Evolutionary conservation across 2,329 filamentous ascomycete species (phyloP), one percentile per base, ranked within the genome.

Genomic region (Pseudogymnoascus sp.): DNA sequence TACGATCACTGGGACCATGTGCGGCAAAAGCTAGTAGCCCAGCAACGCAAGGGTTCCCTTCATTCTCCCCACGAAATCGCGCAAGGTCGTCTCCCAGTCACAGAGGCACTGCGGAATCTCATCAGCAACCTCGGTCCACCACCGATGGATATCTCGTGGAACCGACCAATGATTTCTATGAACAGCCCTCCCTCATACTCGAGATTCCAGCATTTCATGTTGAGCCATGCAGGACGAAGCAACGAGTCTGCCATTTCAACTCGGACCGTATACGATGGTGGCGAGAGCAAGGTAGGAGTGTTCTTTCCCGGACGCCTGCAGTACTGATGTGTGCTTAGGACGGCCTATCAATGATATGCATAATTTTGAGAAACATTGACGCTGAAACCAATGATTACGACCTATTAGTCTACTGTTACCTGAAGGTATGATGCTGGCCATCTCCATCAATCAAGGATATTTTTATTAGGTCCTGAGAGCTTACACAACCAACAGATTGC

Each of bases 1-100:
- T 90, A 89, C 69, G 87, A 90, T 66, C 85, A 90, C 67, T 89
- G 86, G 86, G 87, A 90, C 67, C 85, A 87, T 66, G 83, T 90
- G 16, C 79, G 85, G 57, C 86, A 89, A 69, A 85, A 84, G 43
- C 79, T 90, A 16, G 79, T 85, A 34, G 80, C 84, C 7, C 80
- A 83, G 65, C 85, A 88, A 69, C 79, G 83, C 61, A 80, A 81
- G 69, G 84, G 84, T 13, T 79, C 80, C 60, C 79, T 84, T 8
- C 79, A 82, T 34, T 82, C 82, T 2, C 81, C 84, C 3, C 78
- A 78, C 4, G 84, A 87, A 60, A 74, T 81, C 19, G 74, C 77
- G 31, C 80, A 82, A 41, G 79, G 79, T 7, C 79, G 81, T 16
- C 81, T 83, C 1, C 82, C 84, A 2, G 80, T 85, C n/a, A 74